Evolutionary conservation across 345 rosid species (phyloP).

Genomic region (Pistacia integerrima): DNA sequence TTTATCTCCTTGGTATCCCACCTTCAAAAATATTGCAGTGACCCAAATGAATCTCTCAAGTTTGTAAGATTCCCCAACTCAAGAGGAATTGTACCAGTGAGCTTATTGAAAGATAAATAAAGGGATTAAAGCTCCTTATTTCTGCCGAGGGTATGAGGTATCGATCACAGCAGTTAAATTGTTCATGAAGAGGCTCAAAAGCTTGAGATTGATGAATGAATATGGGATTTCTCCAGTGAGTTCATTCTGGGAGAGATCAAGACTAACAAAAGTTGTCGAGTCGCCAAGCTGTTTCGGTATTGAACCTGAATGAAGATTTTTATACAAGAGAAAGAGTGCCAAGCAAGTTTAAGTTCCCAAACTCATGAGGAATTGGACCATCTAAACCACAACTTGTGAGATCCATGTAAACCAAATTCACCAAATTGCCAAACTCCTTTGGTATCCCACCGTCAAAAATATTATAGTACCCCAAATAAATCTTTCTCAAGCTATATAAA

Average conservation of each 20-base stretch:
- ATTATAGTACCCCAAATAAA: conserved; percentile 61
- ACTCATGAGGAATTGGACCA: conserved; percentile 53
- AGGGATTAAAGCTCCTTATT: conserved; percentile 50
- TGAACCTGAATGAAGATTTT: conserved; percentile 46
- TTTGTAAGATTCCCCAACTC: conserved; percentile 11
- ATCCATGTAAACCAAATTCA: conserved; percentile 54
- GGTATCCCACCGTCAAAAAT: conserved; percentile 61
- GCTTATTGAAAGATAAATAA: conserved; percentile 73
- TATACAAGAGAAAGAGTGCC: conserved; percentile 57
- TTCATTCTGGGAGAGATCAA: conserved; percentile 63
- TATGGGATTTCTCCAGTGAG: conserved; percentile 61
- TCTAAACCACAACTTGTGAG: conserved; percentile 54
- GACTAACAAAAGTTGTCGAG: conserved; percentile 45
- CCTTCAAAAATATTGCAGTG: too few species aligned
- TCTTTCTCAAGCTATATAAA: conserved; percentile 32
- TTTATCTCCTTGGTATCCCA: too few species aligned
- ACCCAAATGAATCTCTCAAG: too few species aligned
- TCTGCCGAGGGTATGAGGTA: conserved; percentile 57
- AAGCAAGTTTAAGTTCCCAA: conserved; percentile 52
- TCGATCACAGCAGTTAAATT: conserved; percentile 59
- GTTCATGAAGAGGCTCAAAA: conserved; percentile 60
- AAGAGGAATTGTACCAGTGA: conserved; percentile 61
- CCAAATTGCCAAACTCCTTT: conserved; percentile 48
- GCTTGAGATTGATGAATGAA: conserved; percentile 42
- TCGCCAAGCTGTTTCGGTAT: conserved; percentile 59